Evolutionary conservation across 1,284 basidiomycete species (phyloP).

Genomic region (Malassezia globosa): DNA sequence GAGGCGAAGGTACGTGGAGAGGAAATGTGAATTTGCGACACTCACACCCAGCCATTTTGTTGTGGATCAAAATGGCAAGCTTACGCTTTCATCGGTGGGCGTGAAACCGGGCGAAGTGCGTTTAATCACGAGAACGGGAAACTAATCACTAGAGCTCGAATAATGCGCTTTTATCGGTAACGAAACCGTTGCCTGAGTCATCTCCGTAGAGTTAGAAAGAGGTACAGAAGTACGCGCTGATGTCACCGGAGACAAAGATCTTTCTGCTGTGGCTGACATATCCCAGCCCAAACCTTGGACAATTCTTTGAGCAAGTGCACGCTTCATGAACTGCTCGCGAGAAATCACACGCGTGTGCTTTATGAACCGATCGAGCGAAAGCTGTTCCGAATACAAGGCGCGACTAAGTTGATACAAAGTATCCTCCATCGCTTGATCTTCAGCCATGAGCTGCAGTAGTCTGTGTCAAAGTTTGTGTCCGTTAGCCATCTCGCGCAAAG

Average conservation of each 20-base stretch:
- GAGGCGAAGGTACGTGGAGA: conserved; percentile 42
- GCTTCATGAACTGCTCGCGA: conserved; percentile 41
- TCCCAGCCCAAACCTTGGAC: conserved; percentile 32
- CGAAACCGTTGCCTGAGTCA: no score
- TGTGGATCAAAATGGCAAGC: conserved; percentile 24
- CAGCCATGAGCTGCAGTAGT: conserved; percentile 85
- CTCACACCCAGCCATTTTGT: conserved; percentile 31
- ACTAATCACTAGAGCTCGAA: conserved; percentile 11
- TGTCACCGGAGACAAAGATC: background rate
- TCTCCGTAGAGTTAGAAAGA: no score
- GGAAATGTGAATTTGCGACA: background rate
- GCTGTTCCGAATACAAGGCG: conserved; percentile 69
- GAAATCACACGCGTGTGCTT: conserved; percentile 42
- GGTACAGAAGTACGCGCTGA: background rate
- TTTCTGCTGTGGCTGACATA: background rate
- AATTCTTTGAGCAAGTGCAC: conserved; percentile 40
- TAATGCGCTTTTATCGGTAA: conserved; percentile 4
- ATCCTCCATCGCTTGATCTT: conserved; percentile 95
- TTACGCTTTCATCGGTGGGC: conserved; percentile 21
- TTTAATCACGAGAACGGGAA: background rate
- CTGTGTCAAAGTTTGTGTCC: background rate
- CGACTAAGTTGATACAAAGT: conserved; percentile 93
- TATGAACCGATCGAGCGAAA: conserved; percentile 38
- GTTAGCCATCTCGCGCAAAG: no score
- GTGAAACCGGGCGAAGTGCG: conserved; percentile 33